Evolutionary conservation across 2,329 filamentous ascomycete species (phyloP).

Genomic region (Penicillium italicum): DNA sequence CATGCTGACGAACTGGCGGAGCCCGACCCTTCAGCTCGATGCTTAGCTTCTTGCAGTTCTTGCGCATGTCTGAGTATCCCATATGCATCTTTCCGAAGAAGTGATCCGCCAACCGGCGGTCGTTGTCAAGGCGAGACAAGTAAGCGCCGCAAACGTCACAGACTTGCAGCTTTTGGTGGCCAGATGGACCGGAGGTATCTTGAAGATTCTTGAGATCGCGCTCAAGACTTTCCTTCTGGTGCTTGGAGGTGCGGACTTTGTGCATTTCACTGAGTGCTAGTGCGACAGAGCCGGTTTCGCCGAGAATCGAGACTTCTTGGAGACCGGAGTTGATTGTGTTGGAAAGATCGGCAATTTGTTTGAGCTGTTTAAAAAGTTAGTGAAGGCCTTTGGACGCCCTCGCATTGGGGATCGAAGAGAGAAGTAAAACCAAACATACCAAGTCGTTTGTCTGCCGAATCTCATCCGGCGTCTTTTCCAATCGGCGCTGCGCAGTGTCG

Average conservation of each 20-base stretch:
- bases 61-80: slow-evolving; percentile 96
- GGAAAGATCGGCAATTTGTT: slow-evolving; percentile 76
- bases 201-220: slow-evolving; percentile 84
- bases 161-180: slow-evolving; percentile 96
- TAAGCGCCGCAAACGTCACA: slow-evolving; percentile 98
- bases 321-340: slow-evolving; percentile 77
- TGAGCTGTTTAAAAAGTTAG: slow-evolving; percentile 52
- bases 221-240: slow-evolving; percentile 78
- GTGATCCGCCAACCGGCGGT: slow-evolving; percentile 87
- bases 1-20: slow-evolving; percentile 56
- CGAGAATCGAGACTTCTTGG: slow-evolving; percentile 79
- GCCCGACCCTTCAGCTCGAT: slow-evolving; percentile 77
- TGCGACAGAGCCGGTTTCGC: slow-evolving; percentile 74
- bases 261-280: slow-evolving; percentile 84
- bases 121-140: slow-evolving; percentile 86
- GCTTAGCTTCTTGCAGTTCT: slow-evolving; percentile 80
- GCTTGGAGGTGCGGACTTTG: slow-evolving; percentile 74
- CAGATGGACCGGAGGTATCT: slow-evolving; percentile 87
- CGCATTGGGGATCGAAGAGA: background rate
- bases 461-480: slow-evolving; percentile 98
- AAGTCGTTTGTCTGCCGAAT: slow-evolving; percentile 90
- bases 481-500: slow-evolving; percentile 77
- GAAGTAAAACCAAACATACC: slow-evolving; percentile 39
- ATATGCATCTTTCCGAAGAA: slow-evolving; percentile 99
- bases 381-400: too few species aligned